Evolutionary conservation across 1,284 basidiomycete species (phyloP), one percentile per base, ranked within the genome.

Genomic region (Ustilago cynodontis): DNA sequence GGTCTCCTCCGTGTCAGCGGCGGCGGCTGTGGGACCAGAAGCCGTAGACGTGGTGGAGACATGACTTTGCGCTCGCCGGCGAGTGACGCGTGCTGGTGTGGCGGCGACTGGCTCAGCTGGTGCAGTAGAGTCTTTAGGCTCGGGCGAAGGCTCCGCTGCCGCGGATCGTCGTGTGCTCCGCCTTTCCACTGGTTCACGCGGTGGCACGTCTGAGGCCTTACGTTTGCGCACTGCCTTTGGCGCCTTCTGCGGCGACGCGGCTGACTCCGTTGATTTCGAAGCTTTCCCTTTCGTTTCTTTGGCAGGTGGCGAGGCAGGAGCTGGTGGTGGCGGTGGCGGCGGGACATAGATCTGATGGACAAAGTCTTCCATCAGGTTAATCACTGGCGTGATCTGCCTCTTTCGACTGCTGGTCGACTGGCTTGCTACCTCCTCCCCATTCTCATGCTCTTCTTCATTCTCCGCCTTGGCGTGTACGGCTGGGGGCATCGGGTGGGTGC

Each of bases 291-390:
- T 60, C 28, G 62, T 18, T 14, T 63, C 20, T 14, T 63, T 24
- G 14, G 35, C 55, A 9, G 31, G 45, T 50, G 63, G 61, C 16
- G 61, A 60, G 3, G 11, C 47, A 29, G 24, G 41, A 14, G 52
- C 53, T 13, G 51, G 24, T 3, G 45, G 16, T 10, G 64, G 22
- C 8, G 65, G 63, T 3, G 59, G 60, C 18, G 66, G 49, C 14
- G 71, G 68, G 0, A 66, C 52, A 26, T 78, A 78, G 43, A 69
- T 55, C 9, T 78, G 76, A 24, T 65, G 67, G 16, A 61, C 53
- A 47, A 78, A 71, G 55, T 81, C 80, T 61, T 78, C 75, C 63
- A 81, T 65, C 14, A 75, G 22, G 49, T 79, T 81, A 33, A 37
- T 20, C 1, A 77, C 50, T 2, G 65, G 73, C 41, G 65, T 47